Base-by-base conservation (phyloP, 441 rosid species). In the Eruca vesicaria region DNA sequence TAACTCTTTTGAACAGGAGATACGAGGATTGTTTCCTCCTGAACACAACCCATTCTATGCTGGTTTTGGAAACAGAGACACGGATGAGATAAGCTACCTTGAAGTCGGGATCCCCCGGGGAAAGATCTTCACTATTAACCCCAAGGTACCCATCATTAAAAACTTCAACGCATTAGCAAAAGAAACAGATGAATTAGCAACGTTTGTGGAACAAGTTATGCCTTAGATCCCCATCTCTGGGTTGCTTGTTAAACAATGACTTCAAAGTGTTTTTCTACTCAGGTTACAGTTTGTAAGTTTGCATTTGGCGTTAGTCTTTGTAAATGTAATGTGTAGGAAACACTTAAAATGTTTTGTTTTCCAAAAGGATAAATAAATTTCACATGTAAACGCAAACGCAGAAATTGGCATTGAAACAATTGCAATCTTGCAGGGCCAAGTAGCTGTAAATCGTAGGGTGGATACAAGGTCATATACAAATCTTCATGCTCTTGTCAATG, bases 1-100 rank as follows among this genome's bases (percentile, higher is more conserved):
- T 11, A 9, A 12, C 33, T 45, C 38, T 53, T 21, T 68, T 48
- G 48, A 41, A 18, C 90, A 96, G 99, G 96, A 86, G 32, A 93
- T 96, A 81, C 89, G 78, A 73, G 91, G 86, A 7, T 85, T 96
- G 87, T 96, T 93, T 80, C 99, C 99, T 68, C 36, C 88, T 0
- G 94, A 94, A 62, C 81, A 84, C 90, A 90, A 86, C 74, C 99
- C 97, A 1, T 96, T 96, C 86, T 93, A 93, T 75, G 99, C 98
- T 78, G 99, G 99, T 74, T 96, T 96, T 81, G 99, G 99, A 68
- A 96, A 96, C 76, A 86, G 99, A 86, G 92, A 93, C 79, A 96
- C 99, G 0, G 99, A 96, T 77, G 97, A 96, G 82, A 79, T 93
- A 75, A 96, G 99, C 87, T 96, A 96, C 82, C 92, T 92, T 19